Conservation (phyloP, 2,329 filamentous ascomycete species). For the Hansfordia pulvinata region DNA sequence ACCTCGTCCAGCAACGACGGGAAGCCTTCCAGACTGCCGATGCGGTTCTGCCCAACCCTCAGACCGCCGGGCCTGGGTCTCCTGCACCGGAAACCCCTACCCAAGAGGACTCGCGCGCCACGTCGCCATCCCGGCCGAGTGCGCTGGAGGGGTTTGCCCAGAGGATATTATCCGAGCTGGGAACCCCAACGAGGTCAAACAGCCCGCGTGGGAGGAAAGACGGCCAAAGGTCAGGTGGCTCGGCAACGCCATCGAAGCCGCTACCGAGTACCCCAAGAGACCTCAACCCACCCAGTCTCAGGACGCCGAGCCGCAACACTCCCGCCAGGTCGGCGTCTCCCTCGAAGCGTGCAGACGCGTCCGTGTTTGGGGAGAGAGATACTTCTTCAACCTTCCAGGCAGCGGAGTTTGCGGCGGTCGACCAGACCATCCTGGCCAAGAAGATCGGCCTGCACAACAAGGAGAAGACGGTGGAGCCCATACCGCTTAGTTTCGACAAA, state of each 20-base stretch:
- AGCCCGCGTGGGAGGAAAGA: conserved; percentile 39
- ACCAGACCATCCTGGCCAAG: conserved; percentile 45
- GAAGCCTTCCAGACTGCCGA: conserved; percentile 51
- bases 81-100: conserved; percentile 10
- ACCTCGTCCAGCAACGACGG: conserved; percentile 51
- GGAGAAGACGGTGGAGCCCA: conserved; percentile 26
- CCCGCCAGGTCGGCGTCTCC: conserved; percentile 26
- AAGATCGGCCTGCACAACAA: conserved; percentile 34
- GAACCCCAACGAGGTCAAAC: conserved; percentile 34
- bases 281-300: not conserved
- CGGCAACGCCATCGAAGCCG: not conserved
- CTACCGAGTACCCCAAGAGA: conserved; percentile 1
- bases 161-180: conserved; percentile 44
- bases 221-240: too few relatives aligned
- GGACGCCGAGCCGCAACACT: conserved; percentile 14
- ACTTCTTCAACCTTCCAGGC: conserved; percentile 33
- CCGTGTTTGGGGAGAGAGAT: conserved; percentile 12
- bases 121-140: conserved; percentile 38
- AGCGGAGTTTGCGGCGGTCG: conserved; percentile 48
- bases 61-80: conserved; percentile 12
- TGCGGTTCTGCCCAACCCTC: conserved; percentile 24
- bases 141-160: conserved; percentile 49
- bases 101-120: conserved; percentile 28
- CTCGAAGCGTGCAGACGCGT: conserved; percentile 15
- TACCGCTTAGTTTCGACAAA: conserved; percentile 32